Conservation (phyloP, 176 grass and related monocot species). For the Oryza brachyantha region DNA sequence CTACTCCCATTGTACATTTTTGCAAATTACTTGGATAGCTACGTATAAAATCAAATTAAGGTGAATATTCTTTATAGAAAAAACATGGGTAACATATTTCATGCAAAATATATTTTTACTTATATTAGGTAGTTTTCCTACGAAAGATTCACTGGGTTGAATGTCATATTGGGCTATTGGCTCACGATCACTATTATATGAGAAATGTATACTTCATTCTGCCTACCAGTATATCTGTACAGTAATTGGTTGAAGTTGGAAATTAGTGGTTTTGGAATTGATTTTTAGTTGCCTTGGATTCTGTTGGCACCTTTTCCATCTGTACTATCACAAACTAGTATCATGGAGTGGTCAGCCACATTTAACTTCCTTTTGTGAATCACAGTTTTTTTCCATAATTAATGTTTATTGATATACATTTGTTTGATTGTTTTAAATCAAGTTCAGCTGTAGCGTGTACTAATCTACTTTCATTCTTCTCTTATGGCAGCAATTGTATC, state of each 20-base stretch:
- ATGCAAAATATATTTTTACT: too few species aligned
- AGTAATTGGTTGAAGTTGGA: neutral
- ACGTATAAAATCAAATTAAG: too few species aligned
- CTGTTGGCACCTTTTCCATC: neutral
- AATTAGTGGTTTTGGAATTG: neutral
- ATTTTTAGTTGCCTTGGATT: constrained; percentile 10
- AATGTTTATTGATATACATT: neutral
- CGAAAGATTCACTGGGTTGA: neutral
- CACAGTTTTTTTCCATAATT: neutral
- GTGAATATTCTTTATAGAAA: too few species aligned
- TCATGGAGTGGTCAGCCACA: neutral
- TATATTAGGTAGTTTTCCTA: too few species aligned
- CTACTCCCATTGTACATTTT: too few species aligned
- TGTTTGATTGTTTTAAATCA: neutral
- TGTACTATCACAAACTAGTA: neutral
- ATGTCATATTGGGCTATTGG: neutral
- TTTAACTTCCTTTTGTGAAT: neutral
- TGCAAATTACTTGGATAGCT: too few species aligned
- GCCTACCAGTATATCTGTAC: neutral
- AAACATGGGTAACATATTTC: too few species aligned
- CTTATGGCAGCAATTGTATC: constrained; percentile 78
- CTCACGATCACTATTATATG: neutral
- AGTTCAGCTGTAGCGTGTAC: neutral
- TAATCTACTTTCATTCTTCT: constrained; percentile 11
- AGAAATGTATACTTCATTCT: neutral